Conservation (phyloP, 352 stramenopile genomes). For the Phytophthora colocasiae region DNA sequence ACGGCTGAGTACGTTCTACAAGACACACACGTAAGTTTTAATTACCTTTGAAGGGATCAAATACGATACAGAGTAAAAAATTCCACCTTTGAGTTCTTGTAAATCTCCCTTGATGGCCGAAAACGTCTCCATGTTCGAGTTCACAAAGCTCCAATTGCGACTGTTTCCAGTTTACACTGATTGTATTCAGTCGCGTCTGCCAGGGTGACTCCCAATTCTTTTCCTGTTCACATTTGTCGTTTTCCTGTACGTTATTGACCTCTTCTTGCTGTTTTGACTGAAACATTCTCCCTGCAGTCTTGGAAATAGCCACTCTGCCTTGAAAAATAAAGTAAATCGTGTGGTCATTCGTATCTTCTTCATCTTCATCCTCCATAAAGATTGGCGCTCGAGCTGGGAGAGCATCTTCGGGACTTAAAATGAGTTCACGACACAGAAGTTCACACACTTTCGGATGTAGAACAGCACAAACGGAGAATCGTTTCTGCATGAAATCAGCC, state of each 20-base stretch:
- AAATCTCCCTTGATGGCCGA: conserved; percentile 43
- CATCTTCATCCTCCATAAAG: conserved; percentile 37
- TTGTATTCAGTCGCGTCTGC: not conserved
- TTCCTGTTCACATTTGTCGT: conserved; percentile 9
- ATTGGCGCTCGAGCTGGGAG: conserved; percentile 35
- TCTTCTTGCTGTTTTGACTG: conserved; percentile 23
- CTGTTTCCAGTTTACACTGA: conserved; percentile 27
- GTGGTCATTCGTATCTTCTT: conserved; percentile 4
- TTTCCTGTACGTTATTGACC: conserved; percentile 5
- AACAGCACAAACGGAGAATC: conserved; percentile 48
- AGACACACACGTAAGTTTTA: not conserved
- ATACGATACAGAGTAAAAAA: not conserved
- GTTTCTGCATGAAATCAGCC: conserved; percentile 48
- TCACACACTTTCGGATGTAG: conserved; percentile 48
- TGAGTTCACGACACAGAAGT: conserved; percentile 42
- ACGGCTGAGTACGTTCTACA: conserved; percentile 40
- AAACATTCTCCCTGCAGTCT: conserved; percentile 34
- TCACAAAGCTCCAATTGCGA: conserved; percentile 38
- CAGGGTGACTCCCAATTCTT: conserved; percentile 27
- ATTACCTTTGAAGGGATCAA: too few relatives aligned
- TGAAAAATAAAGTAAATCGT: conserved; percentile 44
- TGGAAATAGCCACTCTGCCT: conserved; percentile 32
- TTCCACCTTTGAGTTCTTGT: conserved; percentile 27
- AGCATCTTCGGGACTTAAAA: conserved; percentile 23
- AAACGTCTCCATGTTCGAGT: conserved; percentile 30